A percentile compares a stretch with the other conserved stretches of the same genome.
Conservation (phyloP, 2,329 filamentous ascomycete genomes). For the Chrysosporium queenslandicum region DNA sequence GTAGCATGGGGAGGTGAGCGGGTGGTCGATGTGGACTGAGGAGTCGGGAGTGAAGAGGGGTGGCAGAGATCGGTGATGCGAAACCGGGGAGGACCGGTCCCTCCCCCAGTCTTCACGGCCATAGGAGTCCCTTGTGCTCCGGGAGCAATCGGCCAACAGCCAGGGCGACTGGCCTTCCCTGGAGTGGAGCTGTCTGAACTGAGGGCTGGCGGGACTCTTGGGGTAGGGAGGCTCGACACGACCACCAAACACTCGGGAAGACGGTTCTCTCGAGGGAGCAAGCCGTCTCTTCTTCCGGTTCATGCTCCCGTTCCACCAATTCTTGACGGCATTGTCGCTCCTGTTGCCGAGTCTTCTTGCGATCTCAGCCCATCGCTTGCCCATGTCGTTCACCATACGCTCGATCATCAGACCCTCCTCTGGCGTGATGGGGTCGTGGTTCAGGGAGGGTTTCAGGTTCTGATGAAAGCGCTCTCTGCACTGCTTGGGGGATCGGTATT, state of each 20-base stretch:
- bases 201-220: neutral
- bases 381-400: constrained; percentile 63
- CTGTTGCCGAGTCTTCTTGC: constrained; percentile 69
- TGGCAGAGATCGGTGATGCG: constrained; percentile 10
- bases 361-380: constrained; percentile 89
- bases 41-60: constrained; percentile 5
- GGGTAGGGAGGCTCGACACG: constrained; percentile 26
- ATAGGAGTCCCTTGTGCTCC: neutral
- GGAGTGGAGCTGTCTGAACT: neutral
- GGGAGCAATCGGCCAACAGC: neutral
- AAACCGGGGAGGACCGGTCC: neutral
- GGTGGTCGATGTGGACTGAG: constrained; percentile 25
- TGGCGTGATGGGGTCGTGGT: constrained; percentile 61
- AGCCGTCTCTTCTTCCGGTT: constrained; percentile 57
- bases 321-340: constrained; percentile 93
- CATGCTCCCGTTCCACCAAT: constrained; percentile 94
- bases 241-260: constrained; percentile 28
- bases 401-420: constrained; percentile 67
- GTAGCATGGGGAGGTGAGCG: constrained; percentile 55
- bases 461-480: constrained; percentile 91
- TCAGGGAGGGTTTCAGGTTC: constrained; percentile 69
- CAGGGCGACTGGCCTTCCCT: neutral
- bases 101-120: neutral
- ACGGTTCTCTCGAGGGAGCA: neutral
- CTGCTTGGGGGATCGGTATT: constrained; percentile 78